Conservation (phyloP, 257 asterid genomes). For the Rauvolfia tetraphylla region DNA sequence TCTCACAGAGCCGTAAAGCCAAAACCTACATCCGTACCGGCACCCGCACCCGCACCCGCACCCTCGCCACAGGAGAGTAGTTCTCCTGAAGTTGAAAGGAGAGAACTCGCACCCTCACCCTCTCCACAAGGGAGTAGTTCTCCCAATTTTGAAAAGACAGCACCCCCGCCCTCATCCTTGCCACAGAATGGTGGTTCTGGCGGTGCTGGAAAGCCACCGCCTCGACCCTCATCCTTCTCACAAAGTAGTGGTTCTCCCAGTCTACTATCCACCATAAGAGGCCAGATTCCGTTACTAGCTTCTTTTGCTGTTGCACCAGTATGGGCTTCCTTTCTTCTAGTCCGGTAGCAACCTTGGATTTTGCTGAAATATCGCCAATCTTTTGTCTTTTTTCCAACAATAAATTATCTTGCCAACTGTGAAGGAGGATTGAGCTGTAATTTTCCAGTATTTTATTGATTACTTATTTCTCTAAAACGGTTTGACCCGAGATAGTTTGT, state of each 20-base stretch:
- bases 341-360: not conserved
- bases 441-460: slow-evolving; percentile 20
- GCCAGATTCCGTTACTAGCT: not conserved
- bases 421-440: slow-evolving; percentile 28
- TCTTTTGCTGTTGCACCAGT: slow-evolving; percentile 7
- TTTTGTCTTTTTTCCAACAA: not conserved
- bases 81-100: no score
- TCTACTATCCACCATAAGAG: not conserved
- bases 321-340: not conserved
- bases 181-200: no score
- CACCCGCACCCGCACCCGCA: no score
- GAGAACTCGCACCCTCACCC: no score
- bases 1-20: no score
- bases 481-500: slow-evolving; percentile 31
- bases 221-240: no score
- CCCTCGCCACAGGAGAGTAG: slow-evolving; percentile 9
- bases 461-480: slow-evolving; percentile 8
- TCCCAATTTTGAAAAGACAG: no score
- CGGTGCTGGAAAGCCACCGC: no score
- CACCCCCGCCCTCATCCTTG: no score
- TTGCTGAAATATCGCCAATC: not conserved
- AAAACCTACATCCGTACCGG: no score
- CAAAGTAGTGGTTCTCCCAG: slow-evolving; percentile 17
- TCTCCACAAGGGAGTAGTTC: no score
- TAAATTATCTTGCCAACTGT: slow-evolving; percentile 30